Base-by-base conservation (phyloP, 345 rosid species). In the Brassica rapa region DNA sequence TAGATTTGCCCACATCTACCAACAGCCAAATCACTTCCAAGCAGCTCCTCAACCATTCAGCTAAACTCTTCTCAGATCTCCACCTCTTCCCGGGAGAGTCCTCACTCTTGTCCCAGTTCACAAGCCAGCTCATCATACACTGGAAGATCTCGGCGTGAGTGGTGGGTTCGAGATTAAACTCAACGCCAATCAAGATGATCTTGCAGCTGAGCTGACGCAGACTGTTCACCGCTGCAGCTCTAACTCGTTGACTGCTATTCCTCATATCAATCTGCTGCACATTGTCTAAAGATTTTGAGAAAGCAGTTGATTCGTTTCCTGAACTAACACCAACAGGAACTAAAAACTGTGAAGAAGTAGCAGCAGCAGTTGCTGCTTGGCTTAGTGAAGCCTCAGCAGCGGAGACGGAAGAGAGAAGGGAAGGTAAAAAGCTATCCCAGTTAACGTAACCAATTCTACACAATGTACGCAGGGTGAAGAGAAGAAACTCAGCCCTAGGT, bases 21-120 rank as follows among this genome's bases (percentile, higher is more conserved):
- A 96, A 82, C 70, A 93, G 76, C 93, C 98, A 91, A 25, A 96
- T 86, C 55, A 96, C 99, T 86, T 96, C 96, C 88, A 93, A 83
- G 84, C 98, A 93, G 82, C 91, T 88, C 62, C 88, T 96, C 41
- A 91, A 80, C 97, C 99, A 96, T 75, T 89, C 96, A 62, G 88
- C 86, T 32, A 89, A 82, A 81, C 88, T 87, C 82, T 90, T 93
- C 82, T 84, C 87, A 62, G 84, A 86, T 85, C 93, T 88, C 85
- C 90, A 85, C 32, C 87, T 82, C 79, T 86, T 95, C 71, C 88
- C 88, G 56, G 81, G 85, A 72, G 86, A 82, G 76, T 89, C 97
- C 71, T 89, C 91, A 81, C 77, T 90, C 84, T 87, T 93, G 86
- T 96, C 99, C 99, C 98, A 93, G 79, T 90, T 91, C 41, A 91